Evolutionary conservation across 345 rosid genomes (phyloP).

Genomic region (Dipteronia sinensis): DNA sequence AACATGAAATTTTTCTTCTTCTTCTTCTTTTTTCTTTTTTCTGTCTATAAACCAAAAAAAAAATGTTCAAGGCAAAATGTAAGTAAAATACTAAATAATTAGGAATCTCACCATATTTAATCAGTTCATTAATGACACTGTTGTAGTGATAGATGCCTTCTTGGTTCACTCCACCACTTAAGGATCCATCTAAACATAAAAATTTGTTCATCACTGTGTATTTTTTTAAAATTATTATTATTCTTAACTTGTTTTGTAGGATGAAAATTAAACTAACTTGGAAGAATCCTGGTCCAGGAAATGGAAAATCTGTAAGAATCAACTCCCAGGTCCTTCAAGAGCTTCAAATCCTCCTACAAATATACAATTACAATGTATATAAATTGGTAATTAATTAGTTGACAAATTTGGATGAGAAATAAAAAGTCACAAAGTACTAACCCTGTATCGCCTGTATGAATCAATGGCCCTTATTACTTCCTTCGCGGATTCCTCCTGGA

Average conservation of each 20-base stretch:
- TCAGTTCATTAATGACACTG: constrained; percentile 29
- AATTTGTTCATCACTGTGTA: neutral
- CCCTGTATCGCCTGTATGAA: constrained; percentile 46
- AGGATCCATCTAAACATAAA: constrained; percentile 34
- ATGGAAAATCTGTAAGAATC: constrained; percentile 48
- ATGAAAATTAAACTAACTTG: constrained; percentile 26
- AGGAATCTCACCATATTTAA: constrained; percentile 28
- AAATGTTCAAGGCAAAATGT: neutral
- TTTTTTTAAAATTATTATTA: neutral
- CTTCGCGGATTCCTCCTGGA: too few species aligned
- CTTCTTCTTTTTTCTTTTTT: too few species aligned
- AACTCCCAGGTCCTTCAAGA: constrained; percentile 38
- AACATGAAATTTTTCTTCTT: neutral
- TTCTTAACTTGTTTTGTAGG: neutral
- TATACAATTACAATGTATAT: too few species aligned
- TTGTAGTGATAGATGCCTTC: constrained; percentile 45
- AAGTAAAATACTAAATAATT: neutral
- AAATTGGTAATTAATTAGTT: too few species aligned
- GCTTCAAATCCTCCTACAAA: constrained; percentile 35
- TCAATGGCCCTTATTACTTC: constrained; percentile 23
- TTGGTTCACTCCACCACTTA: constrained; percentile 38
- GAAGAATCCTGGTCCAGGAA: constrained; percentile 53
- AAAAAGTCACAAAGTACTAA: neutral
- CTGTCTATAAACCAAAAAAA: neutral
- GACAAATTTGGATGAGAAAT: too few species aligned